Base-by-base conservation (phyloP, 192 early-diverging fungal genomes). In the Nowakowskiella sp. region DNA sequence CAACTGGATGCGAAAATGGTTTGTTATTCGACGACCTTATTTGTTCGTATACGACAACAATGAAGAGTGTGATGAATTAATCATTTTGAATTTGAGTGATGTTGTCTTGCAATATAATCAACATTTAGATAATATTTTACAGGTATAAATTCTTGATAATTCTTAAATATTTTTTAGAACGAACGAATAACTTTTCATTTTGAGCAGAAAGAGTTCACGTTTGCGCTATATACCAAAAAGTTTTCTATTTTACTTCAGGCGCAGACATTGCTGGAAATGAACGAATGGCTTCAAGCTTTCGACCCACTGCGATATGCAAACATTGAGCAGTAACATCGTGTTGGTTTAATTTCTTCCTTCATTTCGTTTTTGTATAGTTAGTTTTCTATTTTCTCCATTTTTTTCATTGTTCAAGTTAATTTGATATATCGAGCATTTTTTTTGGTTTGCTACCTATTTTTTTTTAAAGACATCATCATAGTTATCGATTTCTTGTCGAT, bases 21-120 rank as follows among this genome's bases (percentile, higher is more conserved):
- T 87, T 68, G 87, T 91, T 29, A 66, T 88, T 48, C 68, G 83
- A 34, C 74, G 81, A 59, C 91, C 91, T 8, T 89, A 86, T 57
- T 58, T 94, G 28, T 89, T 86, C 55, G 76, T 90, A 24, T 91
- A 84, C 68, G 67, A 63, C 23, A 81, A 73, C 49, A 55, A 72
- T 16, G 66, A 65, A 1, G 86, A 88, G 53, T 58, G 53, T 4
- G 77, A 79, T n/a, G 77, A 90, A 49, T 67, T 83, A 25, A 77
- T 80, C 48, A 82, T 88, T n/a, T 74, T 91, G 46, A 86, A 86
- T 44, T 62, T 94, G 23, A 61, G 74, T n/a, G 76, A 82, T 24
- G 79, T 86, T 4, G 49, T 81, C 5, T 60, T 85, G 30, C 71
- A 75, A 47, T 76, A 83, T 59, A 74, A 77, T 23, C 60, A 51